Evolutionary conservation across 345 rosid species (phyloP), one percentile per base, ranked within the genome.

Genomic region (Acer campestre): DNA sequence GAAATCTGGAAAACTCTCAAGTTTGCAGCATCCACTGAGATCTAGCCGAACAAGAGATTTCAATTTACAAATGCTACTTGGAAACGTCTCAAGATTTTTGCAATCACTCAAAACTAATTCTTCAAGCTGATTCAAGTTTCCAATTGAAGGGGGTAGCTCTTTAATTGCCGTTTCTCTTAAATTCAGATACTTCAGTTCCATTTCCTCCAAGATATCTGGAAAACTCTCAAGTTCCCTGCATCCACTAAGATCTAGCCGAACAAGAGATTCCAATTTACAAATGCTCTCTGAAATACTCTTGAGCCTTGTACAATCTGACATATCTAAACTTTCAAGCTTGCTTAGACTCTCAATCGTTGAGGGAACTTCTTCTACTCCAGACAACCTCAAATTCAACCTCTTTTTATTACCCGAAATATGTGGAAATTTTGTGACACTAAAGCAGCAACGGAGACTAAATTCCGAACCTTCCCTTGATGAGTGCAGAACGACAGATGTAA

Each of bases 141-240:
- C 31, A 29, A 29, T 29, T 29, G 31, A 29, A 29, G 3, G 31
- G 31, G 31, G 31, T 29, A 29, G 31, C 31, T 12, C 53, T 12
- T 48, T 48, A 48, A 48, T 48, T 48, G 4, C 4, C 2, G 53
- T 48, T 48, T 16, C 13, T 11, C 53, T 48, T 48, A 48, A 48
- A 48, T 10, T 1, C 12, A 48, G 13, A 48, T 10, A 0, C 13
- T 48, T 48, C 53, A 48, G 23, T n/a, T 69, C 78, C 75, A 86
- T 78, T 7, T 14, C 12, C 16, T 76, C 79, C 6, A 75, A 51
- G 53, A 70, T 70, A 40, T 75, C 76, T 27, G 84, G 89, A 55
- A 84, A 81, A 80, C 58, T 76, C 53, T 71, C 80, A 40, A 86
- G 82, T 59, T 64, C 42, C 46, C 56, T 80, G 77, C 87, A 84